Conservation (phyloP, 108 stramenopile species). For the Skeletonema marinoi region DNA sequence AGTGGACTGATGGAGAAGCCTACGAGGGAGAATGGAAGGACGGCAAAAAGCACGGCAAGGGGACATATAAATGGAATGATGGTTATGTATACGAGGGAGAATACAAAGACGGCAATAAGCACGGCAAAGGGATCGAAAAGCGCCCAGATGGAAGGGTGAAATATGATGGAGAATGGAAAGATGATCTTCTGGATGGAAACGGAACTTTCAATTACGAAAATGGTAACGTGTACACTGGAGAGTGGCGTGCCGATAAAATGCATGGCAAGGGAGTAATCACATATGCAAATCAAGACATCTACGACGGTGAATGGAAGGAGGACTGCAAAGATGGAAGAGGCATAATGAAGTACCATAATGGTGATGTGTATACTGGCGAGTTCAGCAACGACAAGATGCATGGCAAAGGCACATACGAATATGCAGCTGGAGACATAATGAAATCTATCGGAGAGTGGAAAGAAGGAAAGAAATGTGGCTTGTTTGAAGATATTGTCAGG, state of each 20-base stretch:
- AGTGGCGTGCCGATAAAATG: conserved; percentile 42
- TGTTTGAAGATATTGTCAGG: not conserved
- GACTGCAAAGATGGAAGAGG: not conserved
- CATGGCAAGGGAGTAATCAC: conserved; percentile 51
- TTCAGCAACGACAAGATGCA: conserved; percentile 31
- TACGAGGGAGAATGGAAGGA: too few species aligned
- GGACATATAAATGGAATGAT: too few species aligned
- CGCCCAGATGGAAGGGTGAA: too few species aligned
- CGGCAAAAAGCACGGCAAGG: too few species aligned
- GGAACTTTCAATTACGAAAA: conserved; percentile 10
- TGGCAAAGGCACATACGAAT: conserved; percentile 26
- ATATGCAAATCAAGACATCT: conserved; percentile 35
- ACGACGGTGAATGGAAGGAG: not conserved
- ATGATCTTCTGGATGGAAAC: conserved; percentile 45
- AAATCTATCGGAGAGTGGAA: conserved; percentile 53
- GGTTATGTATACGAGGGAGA: too few species aligned
- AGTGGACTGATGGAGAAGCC: too few species aligned
- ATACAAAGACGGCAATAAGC: too few species aligned
- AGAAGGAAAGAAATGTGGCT: conserved; percentile 40
- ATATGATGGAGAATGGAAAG: conserved; percentile 48
- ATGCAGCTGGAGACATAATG: conserved; percentile 45
- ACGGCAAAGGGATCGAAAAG: too few species aligned
- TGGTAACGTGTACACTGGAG: conserved; percentile 63
- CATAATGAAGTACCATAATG: not conserved
- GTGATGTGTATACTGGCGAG: conserved; percentile 14